phyloP scores from a whole-genome alignment of 441 rosid genomes.

The Manihot esculenta region DNA sequence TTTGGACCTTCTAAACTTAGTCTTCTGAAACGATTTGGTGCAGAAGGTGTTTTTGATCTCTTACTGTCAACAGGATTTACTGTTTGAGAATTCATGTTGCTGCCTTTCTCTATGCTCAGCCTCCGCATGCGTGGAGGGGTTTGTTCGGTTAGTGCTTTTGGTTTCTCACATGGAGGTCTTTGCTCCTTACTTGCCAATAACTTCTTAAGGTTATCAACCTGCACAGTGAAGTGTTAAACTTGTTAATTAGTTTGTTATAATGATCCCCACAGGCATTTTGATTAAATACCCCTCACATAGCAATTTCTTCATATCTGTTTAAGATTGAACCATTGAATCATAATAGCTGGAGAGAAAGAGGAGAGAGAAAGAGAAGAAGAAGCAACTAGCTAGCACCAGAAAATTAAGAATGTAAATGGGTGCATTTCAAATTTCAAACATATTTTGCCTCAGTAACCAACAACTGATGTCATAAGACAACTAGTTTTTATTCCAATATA shows the following conservation, averaged over 20 bases:
- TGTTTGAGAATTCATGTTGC: slow-evolving; percentile 43
- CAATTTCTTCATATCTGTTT: neutral
- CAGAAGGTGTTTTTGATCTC: slow-evolving; percentile 49
- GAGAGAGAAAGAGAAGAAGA: neutral
- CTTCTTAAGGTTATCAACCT: slow-evolving; percentile 87
- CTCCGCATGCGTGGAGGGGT: slow-evolving; percentile 51
- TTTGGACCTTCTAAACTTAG: slow-evolving; percentile 69
- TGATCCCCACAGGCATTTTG: neutral
- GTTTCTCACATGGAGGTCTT: slow-evolving; percentile 44
- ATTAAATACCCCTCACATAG: neutral
- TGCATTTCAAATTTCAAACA: neutral
- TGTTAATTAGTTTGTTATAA: neutral
- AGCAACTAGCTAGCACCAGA: neutral
- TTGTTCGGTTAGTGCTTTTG: slow-evolving; percentile 30
- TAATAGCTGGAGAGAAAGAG: neutral
- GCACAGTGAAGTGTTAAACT: slow-evolving; percentile 18
- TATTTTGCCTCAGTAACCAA: neutral
- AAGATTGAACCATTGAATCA: neutral
- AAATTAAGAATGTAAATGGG: neutral
- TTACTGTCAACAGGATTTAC: slow-evolving; percentile 41
- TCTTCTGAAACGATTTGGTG: slow-evolving; percentile 46
- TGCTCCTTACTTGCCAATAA: slow-evolving; percentile 63
- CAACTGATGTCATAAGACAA: neutral
- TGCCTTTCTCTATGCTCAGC: slow-evolving; percentile 63
- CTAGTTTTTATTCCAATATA: neutral